Evolutionary conservation across 345 rosid species (phyloP).

Genomic region (Euphorbia pulcherrima): DNA sequence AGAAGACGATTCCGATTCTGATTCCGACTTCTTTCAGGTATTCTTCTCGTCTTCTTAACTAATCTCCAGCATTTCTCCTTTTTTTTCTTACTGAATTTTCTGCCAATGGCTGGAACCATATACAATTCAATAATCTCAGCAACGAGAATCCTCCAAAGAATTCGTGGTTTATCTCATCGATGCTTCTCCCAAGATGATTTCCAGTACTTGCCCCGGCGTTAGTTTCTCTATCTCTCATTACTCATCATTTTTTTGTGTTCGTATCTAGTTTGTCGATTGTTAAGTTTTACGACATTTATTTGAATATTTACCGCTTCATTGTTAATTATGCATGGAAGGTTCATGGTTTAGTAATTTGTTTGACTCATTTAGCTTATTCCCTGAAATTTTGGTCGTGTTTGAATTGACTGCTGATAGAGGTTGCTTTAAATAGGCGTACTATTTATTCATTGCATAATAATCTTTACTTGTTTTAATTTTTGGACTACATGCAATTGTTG

Average conservation of each 20-base stretch:
- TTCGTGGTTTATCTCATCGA: constrained; percentile 71
- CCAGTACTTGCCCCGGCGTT: constrained; percentile 47
- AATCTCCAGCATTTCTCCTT: neutral
- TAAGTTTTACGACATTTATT: neutral
- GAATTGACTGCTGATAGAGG: neutral
- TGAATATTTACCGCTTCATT: neutral
- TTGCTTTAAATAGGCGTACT: neutral
- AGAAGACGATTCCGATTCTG: constrained; percentile 78
- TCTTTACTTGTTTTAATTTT: neutral
- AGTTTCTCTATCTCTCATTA: constrained; percentile 16
- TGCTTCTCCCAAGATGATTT: constrained; percentile 88
- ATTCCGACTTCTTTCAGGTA: constrained; percentile 57
- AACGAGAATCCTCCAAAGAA: constrained; percentile 61
- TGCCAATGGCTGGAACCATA: neutral
- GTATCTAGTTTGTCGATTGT: neutral
- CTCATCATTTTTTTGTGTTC: neutral
- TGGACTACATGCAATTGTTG: neutral
- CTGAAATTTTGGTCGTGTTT: neutral
- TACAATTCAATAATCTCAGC: constrained; percentile 27
- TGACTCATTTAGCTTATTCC: neutral
- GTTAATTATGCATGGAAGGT: neutral
- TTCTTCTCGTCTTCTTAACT: neutral
- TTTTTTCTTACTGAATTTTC: neutral
- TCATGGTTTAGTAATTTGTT: neutral
- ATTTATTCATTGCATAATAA: neutral